phyloP scores from a whole-genome alignment of 768 basidiomycete genomes.

The Paxillus rubicundulus region DNA sequence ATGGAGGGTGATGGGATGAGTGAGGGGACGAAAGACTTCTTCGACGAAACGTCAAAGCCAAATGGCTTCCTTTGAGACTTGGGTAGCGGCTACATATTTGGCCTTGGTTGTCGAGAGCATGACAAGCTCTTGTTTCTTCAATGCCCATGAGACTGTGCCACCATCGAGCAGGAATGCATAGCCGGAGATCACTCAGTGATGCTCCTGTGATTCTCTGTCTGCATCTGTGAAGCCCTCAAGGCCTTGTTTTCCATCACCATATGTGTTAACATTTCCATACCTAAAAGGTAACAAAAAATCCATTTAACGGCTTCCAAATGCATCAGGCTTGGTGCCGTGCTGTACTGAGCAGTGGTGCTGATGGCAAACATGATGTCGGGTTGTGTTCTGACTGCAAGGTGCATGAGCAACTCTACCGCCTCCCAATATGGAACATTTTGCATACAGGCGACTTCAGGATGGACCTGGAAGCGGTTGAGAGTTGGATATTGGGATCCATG shows the following conservation, averaged over 20 bases:
- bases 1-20: slow-evolving; percentile 23
- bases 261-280: slow-evolving; percentile 28
- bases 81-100: slow-evolving; percentile 36
- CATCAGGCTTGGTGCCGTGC: slow-evolving; percentile 19
- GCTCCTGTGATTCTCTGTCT: slow-evolving; percentile 18
- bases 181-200: slow-evolving; percentile 29
- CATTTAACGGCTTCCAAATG: slow-evolving; percentile 41
- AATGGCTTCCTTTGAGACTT: slow-evolving; percentile 30
- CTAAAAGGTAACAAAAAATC: slow-evolving; percentile 36
- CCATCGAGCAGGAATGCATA: slow-evolving; percentile 24
- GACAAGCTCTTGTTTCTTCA: slow-evolving; percentile 38
- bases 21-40: slow-evolving; percentile 22
- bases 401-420: slow-evolving; percentile 30
- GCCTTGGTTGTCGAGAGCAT: slow-evolving; percentile 41
- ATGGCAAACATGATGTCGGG: slow-evolving; percentile 29
- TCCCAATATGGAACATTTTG: slow-evolving; percentile 27
- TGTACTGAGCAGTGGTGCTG: slow-evolving; percentile 21
- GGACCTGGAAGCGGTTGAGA: slow-evolving; percentile 21
- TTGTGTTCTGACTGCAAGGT: slow-evolving; percentile 26
- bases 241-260: too few species aligned
- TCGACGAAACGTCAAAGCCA: slow-evolving; percentile 32
- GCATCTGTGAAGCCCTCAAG: neutral
- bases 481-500: slow-evolving; percentile 23
- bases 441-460: slow-evolving; percentile 24
- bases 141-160: slow-evolving; percentile 33